Base-by-base conservation (phyloP, 768 basidiomycete species). In the Saitozyma sp. region DNA sequence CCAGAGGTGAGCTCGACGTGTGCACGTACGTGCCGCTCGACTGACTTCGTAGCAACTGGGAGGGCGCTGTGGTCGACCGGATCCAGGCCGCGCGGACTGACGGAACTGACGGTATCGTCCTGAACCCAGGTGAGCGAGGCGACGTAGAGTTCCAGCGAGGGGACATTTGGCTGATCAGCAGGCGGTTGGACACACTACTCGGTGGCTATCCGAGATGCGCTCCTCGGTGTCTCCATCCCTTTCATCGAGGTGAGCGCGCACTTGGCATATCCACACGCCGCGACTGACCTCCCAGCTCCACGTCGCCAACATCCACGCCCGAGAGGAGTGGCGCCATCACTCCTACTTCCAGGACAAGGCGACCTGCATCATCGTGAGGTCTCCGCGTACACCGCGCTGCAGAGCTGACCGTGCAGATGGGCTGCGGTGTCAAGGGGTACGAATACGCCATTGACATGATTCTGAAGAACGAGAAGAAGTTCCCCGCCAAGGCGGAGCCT, bases 281-380 rank as follows among this genome's bases (percentile, higher is more conserved):
- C 16, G n/a, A 20, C n/a, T 20, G 17, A 29, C 9, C 43, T 9
- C 9, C 5, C 58, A 65, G 64, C 56, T 65, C n/a, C 71, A 73
- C 50, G 60, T 70, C 38, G 63, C 65, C 40, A 73, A 73, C 50
- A 63, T 68, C 39, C 71, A 73, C 51, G 66, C 68, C 9, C 45
- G 71, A 45, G 71, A 73, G 51, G 51, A 65, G 29, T 73, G 69
- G 60, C 45, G 71, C 50, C 71, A 73, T 57, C 66, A 73, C 17
- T 68, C 66, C 14, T 66, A 65, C 45, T 59, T 73, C 56, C 67
- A 67, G 8, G 71, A 73, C 61, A 73, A 73, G 53, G 71, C 71
- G 5, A 59, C 64, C 2, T 63, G 61, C 37, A 62, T 73, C 16
- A 62, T 73, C 19, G 66, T 68, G 43, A 57, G 64, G 61, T 8